Base-by-base conservation (phyloP, 2,329 filamentous ascomycete species). In the Neopestalotiopsis clavispora region DNA sequence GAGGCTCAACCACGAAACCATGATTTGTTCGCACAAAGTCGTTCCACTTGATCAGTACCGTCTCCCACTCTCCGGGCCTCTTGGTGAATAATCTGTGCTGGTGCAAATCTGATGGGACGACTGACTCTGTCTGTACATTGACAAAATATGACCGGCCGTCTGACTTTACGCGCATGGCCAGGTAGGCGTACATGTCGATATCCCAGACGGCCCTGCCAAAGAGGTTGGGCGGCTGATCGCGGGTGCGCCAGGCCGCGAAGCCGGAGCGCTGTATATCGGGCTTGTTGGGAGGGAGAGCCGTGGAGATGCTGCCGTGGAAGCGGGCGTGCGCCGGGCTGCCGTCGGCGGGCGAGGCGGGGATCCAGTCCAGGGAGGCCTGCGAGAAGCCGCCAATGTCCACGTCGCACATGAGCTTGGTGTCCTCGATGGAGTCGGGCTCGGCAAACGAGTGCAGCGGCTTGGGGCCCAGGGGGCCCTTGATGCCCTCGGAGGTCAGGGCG, bases 1-100 rank as follows among this genome's bases (percentile, higher is more conserved):
- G 95, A 40, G 96, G 96, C 83, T 98, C 95, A 4, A 98, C 91
- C 1, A 97, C 94, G 75, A 93, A 90, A 6, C 96, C 96, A 76
- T 97, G 90, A 78, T 98, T 98, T 14, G 96, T 99, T 71, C 96
- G 87, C 69, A 99, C 95, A 81, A 99, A 98, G 72, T 97, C 94
- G 74, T 91, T 92, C 87, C 95, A 96, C 71, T 92, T 92, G 72
- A 99, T 92, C 61, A 97, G 81, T n/a, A 98, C 88, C 1, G 96
- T 98, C 85, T 99, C 95, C 96, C 96, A 99, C 75, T 95, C 87
- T 0, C 94, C 94, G 0, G 93, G 91, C 9, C 89, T 88, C 76
- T 91, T 91, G 9, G 92, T 87, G 74, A 94, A 97, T 4, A 99
- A 82, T 64, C 96, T 87, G 80, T 99, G 96, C 79, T 99, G 96